Evolutionary conservation across 2,329 filamentous ascomycete species (phyloP), one percentile per base, ranked within the genome.

Genomic region (Calonectria henricotiae): DNA sequence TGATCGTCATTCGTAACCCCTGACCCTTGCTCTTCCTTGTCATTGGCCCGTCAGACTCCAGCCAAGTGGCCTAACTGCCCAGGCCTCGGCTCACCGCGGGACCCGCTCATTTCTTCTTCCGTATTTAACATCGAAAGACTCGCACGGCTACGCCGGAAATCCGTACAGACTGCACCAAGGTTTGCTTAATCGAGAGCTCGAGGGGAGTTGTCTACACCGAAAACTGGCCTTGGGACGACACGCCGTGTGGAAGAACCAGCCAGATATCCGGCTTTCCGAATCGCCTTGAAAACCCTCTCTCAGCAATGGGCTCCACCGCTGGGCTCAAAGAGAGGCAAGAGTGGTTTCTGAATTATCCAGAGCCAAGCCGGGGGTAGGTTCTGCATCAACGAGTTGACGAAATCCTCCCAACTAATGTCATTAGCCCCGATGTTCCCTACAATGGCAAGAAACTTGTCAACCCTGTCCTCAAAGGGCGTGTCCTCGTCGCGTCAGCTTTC

Each of bases 261-360:
- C n/a, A 7, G 8, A 55, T 15, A 25, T n/a, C 23, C 7, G 8
- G 11, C 43, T 46, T 23, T 46, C n/a, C 17, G 23, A n/a, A 25
- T 23, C 3, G 35, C 7, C 51, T n/a, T 17, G 20, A 30, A 23
- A 39, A 55, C 35, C 5, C 32, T 35, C 35, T 3, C 9, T 37
- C 20, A n/a, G 58, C 23, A n/a, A 65, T 60, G 41, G 51, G 37
- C 13, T 37, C 54, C 35, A 35, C 64, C 15, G 37, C 51, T 7
- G 58, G 30, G 15, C 51, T 55, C 9, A 30, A 49, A 13, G 27
- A 35, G 30, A 32, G 62, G 46, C 55, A 54, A 35, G 46, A 13
- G 37, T 39, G 47, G 12, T 69, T 65, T 25, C 46, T 69, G n/a
- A 66, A 69, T 23, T 69, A 69, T 30, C 67, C 67, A 20, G 62